phyloP scores from a whole-genome alignment of 306 rosid genomes.

The Betula pendula region DNA sequence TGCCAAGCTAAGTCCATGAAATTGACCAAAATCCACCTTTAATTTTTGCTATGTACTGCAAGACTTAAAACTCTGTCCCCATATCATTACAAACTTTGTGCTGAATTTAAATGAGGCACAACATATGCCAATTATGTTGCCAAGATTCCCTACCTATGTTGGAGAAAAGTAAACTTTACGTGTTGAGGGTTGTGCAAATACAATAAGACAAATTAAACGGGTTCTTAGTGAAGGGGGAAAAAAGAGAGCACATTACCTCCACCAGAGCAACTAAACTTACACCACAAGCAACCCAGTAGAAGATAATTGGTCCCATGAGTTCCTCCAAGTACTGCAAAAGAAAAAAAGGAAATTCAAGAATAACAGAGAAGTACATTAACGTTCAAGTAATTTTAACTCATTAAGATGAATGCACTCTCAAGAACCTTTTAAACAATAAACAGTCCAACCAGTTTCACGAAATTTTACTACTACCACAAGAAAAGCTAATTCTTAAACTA shows the following conservation, averaged over 20 bases:
- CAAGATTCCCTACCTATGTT: neutral
- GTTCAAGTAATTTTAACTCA: neutral
- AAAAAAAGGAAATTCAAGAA: conserved; percentile 19
- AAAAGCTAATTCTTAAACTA: neutral
- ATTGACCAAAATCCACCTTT: neutral
- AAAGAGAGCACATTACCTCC: conserved; percentile 62
- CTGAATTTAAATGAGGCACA: neutral
- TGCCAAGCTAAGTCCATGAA: neutral
- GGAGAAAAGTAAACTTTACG: neutral
- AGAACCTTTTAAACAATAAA: neutral
- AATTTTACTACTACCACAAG: conserved; percentile 15
- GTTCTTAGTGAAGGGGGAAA: neutral
- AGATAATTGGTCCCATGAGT: conserved; percentile 75
- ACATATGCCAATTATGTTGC: neutral
- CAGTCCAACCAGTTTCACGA: neutral
- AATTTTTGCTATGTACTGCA: neutral
- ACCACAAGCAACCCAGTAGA: conserved; percentile 91
- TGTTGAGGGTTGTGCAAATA: conserved; percentile 5
- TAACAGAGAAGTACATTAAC: neutral
- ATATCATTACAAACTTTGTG: neutral
- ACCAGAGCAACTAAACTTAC: conserved; percentile 83
- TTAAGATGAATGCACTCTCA: conserved; percentile 17
- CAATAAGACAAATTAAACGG: conserved; percentile 5
- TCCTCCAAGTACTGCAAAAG: conserved; percentile 87
- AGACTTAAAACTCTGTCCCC: neutral